Conservation (phyloP, 2,329 filamentous ascomycete genomes). For the Aspergillus brunneoviolaceus region DNA sequence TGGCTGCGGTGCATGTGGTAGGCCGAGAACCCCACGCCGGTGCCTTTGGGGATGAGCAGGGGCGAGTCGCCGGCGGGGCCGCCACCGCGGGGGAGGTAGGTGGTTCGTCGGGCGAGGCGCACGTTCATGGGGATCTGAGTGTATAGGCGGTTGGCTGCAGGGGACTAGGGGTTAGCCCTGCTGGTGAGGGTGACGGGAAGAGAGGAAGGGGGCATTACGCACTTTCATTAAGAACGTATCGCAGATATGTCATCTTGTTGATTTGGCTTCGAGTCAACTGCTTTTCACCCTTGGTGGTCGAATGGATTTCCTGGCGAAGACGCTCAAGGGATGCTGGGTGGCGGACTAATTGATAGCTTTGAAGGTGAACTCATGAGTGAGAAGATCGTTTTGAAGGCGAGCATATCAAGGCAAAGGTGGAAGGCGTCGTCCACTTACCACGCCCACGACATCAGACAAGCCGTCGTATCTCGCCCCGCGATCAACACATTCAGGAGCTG, state of each 20-base stretch:
- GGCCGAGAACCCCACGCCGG: conserved; percentile 16
- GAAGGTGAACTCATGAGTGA: not conserved
- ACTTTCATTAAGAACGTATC: conserved; percentile 15
- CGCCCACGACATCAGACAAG: conserved; percentile 21
- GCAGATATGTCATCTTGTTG: conserved; percentile 17
- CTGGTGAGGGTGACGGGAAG: not conserved
- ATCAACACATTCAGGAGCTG: conserved; percentile 26
- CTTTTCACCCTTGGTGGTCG: not conserved
- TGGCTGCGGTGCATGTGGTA: conserved; percentile 32
- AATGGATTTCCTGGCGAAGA: conserved; percentile 6
- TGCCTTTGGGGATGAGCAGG: conserved; percentile 24
- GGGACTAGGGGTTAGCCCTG: not conserved
- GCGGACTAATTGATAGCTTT: conserved; percentile 10
- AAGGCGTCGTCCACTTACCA: conserved; percentile 11
- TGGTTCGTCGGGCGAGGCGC: conserved; percentile 17
- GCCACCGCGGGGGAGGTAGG: conserved; percentile 30
- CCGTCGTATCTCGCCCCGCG: conserved; percentile 28
- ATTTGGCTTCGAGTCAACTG: conserved; percentile 8
- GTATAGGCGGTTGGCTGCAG: conserved; percentile 5
- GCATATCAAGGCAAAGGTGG: no score
- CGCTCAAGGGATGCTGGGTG: conserved; percentile 5
- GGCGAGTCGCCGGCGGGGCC: conserved; percentile 30
- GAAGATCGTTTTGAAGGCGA: no score
- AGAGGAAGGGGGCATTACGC: not conserved
- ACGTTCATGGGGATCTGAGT: conserved; percentile 16